Conservation (phyloP, 108 stramenopile genomes). For the Skeletonema marinoi region DNA sequence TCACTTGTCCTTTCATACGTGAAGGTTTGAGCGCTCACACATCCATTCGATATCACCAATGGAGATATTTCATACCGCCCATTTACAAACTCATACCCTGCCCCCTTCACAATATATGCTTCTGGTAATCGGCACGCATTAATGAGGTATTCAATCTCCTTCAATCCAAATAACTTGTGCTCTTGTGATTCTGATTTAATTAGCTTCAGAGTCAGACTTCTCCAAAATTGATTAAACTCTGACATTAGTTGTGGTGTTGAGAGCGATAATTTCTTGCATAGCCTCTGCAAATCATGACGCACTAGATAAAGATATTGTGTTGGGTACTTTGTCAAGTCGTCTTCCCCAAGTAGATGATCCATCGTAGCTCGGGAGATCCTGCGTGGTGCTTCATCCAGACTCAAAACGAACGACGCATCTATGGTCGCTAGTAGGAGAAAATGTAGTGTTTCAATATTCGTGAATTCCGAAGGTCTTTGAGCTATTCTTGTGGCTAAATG, state of each 20-base stretch:
- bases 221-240: conserved; percentile 10
- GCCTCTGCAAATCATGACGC: not conserved
- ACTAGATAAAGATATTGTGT: not conserved
- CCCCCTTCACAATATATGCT: not conserved
- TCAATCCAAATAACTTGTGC: conserved; percentile 4
- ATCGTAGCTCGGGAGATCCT: not conserved
- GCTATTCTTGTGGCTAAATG: not conserved
- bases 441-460: not conserved
- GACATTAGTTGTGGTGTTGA: not conserved
- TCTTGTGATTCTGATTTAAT: not conserved
- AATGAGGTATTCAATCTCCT: not conserved
- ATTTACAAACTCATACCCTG: not conserved
- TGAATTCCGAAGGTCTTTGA: not conserved
- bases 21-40: not conserved
- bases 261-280: not conserved
- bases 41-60: not conserved
- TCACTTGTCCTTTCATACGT: not conserved
- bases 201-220: not conserved
- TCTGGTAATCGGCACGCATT: not conserved
- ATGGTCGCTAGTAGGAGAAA: not conserved
- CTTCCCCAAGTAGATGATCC: not conserved
- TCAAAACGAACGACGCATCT: not conserved
- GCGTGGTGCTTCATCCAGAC: not conserved
- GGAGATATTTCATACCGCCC: conserved; percentile 1
- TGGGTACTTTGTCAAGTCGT: not conserved